These are phyloP conservation scores for Leccinum olivaceopallidum DNA, from an alignment of 768 basidiomycete species.

Conservation along the genomic window DNA sequence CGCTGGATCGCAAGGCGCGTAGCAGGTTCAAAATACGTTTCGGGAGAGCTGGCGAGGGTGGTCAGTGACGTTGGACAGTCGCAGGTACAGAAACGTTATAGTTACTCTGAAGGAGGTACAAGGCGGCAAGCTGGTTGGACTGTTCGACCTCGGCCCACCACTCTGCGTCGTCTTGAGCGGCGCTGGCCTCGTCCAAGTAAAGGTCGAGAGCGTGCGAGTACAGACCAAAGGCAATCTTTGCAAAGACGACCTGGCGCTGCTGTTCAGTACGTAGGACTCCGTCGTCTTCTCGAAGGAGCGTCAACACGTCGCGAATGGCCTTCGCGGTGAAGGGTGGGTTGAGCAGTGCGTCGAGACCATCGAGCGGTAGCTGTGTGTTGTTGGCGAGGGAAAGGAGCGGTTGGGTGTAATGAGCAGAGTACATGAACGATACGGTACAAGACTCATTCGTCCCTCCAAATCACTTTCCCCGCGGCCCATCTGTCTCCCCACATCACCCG, in stretches of 20 bases:
- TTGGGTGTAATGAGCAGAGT: constrained; percentile 31
- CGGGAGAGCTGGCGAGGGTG: constrained; percentile 24
- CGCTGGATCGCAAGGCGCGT: constrained; percentile 41
- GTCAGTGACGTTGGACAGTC: constrained; percentile 6
- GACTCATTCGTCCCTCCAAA: constrained; percentile 68
- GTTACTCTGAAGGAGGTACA: constrained; percentile 82
- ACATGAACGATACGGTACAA: constrained; percentile 18
- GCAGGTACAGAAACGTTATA: constrained; percentile 5
- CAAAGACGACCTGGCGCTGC: constrained; percentile 36
- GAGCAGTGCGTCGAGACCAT: constrained; percentile 20
- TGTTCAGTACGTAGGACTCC: not conserved
- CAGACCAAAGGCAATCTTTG: constrained; percentile 52
- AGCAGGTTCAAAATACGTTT: constrained; percentile 35
- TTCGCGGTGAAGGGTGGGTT: constrained; percentile 21
- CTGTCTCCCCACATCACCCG: constrained; percentile 86
- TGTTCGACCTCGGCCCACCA: constrained; percentile 82
- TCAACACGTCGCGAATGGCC: constrained; percentile 18
- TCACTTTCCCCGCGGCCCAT: constrained; percentile 83
- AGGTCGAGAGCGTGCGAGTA: constrained; percentile 68
- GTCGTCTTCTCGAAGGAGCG: constrained; percentile 14
- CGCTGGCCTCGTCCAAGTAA: constrained; percentile 64
- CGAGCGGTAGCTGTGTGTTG: constrained; percentile 9
- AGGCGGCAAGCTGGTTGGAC: constrained; percentile 52
- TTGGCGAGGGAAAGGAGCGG: constrained; percentile 23
- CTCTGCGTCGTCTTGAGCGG: constrained; percentile 73